Evolutionary conservation across 768 basidiomycete genomes (phyloP).

Genomic region (Terana coerulea): DNA sequence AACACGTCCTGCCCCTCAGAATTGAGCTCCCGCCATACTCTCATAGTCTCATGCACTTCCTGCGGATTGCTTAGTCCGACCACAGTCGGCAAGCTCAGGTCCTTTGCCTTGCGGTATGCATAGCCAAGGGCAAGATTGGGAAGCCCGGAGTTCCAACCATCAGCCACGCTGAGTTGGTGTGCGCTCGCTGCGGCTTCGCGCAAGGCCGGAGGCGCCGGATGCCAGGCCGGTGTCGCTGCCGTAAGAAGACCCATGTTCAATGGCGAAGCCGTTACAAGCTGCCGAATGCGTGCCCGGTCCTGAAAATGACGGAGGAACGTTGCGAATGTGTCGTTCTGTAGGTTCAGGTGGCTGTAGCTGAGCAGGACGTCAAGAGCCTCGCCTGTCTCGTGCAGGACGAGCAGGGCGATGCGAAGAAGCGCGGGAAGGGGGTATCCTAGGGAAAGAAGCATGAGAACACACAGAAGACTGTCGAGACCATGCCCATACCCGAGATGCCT

Average conservation of each 20-base stretch:
- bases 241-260: conserved; percentile 82
- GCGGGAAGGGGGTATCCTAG: conserved; percentile 79
- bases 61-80: conserved; percentile 63
- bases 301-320: conserved; percentile 55
- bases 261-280: conserved; percentile 77
- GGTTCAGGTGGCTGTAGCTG: conserved; percentile 75
- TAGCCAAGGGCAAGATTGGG: conserved; percentile 73
- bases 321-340: conserved; percentile 64
- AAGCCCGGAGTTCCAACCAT: conserved; percentile 43
- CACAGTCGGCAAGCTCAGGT: conserved; percentile 55
- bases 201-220: conserved; percentile 62
- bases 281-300: conserved; percentile 59
- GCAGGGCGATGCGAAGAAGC: conserved; percentile 75
- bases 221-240: conserved; percentile 59
- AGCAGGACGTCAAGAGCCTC: conserved; percentile 75
- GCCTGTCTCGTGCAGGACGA: conserved; percentile 62
- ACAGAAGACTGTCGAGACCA: not conserved
- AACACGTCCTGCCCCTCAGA: conserved; percentile 23
- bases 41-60: conserved; percentile 75
- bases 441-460: not conserved
- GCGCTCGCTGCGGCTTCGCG: conserved; percentile 41
- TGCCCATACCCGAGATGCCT: conserved; percentile 75
- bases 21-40: conserved; percentile 61
- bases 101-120: conserved; percentile 48
- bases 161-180: conserved; percentile 20